Evolutionary conservation across 1,284 basidiomycete genomes (phyloP).

Genomic region (Ceratobasidium sp.): DNA sequence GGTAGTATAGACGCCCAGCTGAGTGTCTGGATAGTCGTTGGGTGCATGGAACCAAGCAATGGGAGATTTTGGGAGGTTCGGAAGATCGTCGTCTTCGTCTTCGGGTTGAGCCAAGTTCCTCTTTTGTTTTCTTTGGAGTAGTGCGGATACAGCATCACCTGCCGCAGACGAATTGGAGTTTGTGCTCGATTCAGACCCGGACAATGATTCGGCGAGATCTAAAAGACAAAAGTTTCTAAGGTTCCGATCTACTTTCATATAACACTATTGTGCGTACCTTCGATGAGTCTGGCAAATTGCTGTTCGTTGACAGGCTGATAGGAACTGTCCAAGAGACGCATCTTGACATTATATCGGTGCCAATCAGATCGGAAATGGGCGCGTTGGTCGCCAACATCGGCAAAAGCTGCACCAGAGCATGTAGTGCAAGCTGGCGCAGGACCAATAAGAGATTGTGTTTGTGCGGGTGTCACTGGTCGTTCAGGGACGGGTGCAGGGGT

Average conservation of each 20-base stretch:
- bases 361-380: conserved; percentile 94
- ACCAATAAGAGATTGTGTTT: conserved; percentile 49
- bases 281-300: conserved; percentile 82
- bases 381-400: conserved; percentile 85
- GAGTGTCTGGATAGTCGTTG: conserved; percentile 77
- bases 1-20: conserved; percentile 89
- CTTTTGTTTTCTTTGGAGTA: conserved; percentile 74
- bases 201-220: conserved; percentile 90
- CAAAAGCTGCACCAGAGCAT: conserved; percentile 79
- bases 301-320: conserved; percentile 70
- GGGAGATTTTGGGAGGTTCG: conserved; percentile 74
- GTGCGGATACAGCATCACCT: conserved; percentile 72
- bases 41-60: conserved; percentile 90
- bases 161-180: conserved; percentile 63
- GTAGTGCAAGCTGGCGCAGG: conserved; percentile 69
- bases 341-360: conserved; percentile 98
- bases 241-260: neutral
- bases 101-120: conserved; percentile 61
- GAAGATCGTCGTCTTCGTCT: conserved; percentile 51
- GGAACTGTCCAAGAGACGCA: conserved; percentile 72
- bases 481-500: conserved; percentile 25
- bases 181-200: conserved; percentile 85
- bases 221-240: neutral
- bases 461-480: conserved; percentile 43
- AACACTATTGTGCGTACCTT: conserved; percentile 68